Evolutionary conservation across 1,284 basidiomycete species (phyloP).

Genomic region (Gastroboletus turbinatus): DNA sequence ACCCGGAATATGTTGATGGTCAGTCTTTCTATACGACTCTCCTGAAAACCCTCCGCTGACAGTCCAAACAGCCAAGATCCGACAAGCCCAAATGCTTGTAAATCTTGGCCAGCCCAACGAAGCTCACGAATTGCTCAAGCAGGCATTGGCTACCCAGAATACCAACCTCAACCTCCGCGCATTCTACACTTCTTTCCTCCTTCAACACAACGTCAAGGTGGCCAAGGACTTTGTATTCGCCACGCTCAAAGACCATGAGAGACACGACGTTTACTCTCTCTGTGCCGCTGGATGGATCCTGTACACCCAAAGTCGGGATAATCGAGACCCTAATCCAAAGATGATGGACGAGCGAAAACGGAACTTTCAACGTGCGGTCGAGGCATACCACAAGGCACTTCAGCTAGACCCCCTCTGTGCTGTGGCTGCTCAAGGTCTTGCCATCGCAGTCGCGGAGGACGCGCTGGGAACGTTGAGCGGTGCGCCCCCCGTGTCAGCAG

Average conservation of each 20-base stretch:
- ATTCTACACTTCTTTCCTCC: constrained; percentile 86
- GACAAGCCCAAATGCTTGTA: constrained; percentile 78
- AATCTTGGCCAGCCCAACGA: constrained; percentile 70
- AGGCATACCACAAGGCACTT: constrained; percentile 89
- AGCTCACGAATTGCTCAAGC: constrained; percentile 85
- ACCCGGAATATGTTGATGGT: constrained; percentile 96
- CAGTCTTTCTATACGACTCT: constrained; percentile 27
- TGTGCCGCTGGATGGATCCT: constrained; percentile 86
- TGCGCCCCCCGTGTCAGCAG: constrained; percentile 43
- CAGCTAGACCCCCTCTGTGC: constrained; percentile 81
- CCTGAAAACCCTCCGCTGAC: constrained; percentile 3
- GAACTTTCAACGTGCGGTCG: constrained; percentile 78
- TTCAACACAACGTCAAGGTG: constrained; percentile 68
- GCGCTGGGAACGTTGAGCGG: constrained; percentile 67
- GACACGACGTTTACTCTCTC: constrained; percentile 86
- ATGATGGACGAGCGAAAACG: constrained; percentile 72
- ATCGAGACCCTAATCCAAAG: constrained; percentile 53
- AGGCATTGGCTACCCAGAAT: constrained; percentile 72
- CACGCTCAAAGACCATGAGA: constrained; percentile 81
- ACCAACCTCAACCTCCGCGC: constrained; percentile 79
- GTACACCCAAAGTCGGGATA: constrained; percentile 84
- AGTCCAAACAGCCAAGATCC: constrained; percentile 72
- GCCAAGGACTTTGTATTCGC: constrained; percentile 85
- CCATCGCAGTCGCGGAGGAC: constrained; percentile 90
- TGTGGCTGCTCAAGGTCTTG: constrained; percentile 89